These are phyloP conservation scores for Mitragyna speciosa DNA, from an alignment of 257 asterid species.

Conservation along the genomic window DNA sequence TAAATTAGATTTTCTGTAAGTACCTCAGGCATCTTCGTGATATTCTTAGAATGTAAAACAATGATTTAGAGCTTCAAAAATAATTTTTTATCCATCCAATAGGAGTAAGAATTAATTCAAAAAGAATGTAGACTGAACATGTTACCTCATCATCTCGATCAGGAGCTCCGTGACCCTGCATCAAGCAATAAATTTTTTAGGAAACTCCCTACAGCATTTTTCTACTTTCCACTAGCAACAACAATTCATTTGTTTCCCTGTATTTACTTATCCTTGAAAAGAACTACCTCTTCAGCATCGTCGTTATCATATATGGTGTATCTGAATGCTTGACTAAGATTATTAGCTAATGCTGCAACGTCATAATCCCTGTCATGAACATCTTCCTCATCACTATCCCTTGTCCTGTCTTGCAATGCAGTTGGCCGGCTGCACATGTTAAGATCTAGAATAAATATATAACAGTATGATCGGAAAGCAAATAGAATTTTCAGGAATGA, in stretches of 20 bases:
- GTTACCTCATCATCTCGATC: slow-evolving; percentile 93
- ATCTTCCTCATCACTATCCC: slow-evolving; percentile 95
- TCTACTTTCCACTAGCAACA: background rate
- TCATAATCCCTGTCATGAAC: slow-evolving; percentile 89
- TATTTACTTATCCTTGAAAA: background rate
- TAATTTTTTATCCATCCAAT: background rate
- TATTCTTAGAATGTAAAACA: background rate
- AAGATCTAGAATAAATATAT: slow-evolving; percentile 7
- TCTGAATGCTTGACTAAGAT: slow-evolving; percentile 86
- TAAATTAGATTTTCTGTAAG: background rate
- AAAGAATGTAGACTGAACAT: background rate
- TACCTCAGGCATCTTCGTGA: background rate
- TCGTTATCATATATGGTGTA: slow-evolving; percentile 79
- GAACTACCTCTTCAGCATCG: slow-evolving; percentile 65
- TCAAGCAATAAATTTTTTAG: slow-evolving; percentile 22
- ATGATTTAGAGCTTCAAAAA: background rate
- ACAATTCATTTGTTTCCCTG: background rate
- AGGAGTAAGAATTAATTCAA: slow-evolving; percentile 1
- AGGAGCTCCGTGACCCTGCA: slow-evolving; percentile 77
- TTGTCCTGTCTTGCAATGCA: slow-evolving; percentile 74
- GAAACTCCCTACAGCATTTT: background rate
- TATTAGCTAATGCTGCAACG: slow-evolving; percentile 86
- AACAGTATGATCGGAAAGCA: background rate
- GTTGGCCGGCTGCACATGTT: slow-evolving; percentile 80
- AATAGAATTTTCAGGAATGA: background rate